phyloP scores from a whole-genome alignment of 345 rosid genomes.

The Eucalyptus regnans region DNA sequence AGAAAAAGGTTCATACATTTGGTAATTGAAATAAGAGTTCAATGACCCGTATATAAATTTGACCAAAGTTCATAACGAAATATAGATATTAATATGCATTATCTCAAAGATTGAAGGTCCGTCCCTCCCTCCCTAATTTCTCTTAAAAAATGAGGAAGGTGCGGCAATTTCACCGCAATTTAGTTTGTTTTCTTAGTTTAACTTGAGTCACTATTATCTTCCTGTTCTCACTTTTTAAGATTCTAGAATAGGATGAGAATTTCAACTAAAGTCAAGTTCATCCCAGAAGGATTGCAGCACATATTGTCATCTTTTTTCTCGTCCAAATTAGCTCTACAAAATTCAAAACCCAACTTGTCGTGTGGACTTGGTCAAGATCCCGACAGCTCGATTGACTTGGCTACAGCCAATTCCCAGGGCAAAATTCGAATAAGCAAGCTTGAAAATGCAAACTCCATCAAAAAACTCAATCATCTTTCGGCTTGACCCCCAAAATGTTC shows the following conservation, averaged over 20 bases:
- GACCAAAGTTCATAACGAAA: not conserved
- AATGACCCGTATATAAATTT: not conserved
- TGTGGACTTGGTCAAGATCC: not conserved
- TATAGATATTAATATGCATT: not conserved
- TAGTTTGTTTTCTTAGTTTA: not conserved
- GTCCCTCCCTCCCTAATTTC: not conserved
- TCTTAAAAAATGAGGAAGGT: not conserved
- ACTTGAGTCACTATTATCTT: not conserved
- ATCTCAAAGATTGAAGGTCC: not conserved
- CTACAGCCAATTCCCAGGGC: not conserved
- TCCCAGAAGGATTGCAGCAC: not conserved
- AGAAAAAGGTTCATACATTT: too few species aligned
- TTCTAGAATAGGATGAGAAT: not conserved
- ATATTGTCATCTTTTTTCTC: not conserved
- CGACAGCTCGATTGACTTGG: not conserved
- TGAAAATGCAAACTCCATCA: not conserved
- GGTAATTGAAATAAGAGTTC: not conserved
- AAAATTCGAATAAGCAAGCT: not conserved
- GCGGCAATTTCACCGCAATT: not conserved
- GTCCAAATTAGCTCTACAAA: not conserved
- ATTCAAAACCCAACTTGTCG: not conserved
- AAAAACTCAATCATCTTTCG: not conserved
- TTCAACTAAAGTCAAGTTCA: not conserved
- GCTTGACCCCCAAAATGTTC: not conserved
- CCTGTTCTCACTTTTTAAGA: not conserved